Evolutionary conservation across 2,329 filamentous ascomycete species (phyloP).

Genomic region (Hyphodiscus sp.): DNA sequence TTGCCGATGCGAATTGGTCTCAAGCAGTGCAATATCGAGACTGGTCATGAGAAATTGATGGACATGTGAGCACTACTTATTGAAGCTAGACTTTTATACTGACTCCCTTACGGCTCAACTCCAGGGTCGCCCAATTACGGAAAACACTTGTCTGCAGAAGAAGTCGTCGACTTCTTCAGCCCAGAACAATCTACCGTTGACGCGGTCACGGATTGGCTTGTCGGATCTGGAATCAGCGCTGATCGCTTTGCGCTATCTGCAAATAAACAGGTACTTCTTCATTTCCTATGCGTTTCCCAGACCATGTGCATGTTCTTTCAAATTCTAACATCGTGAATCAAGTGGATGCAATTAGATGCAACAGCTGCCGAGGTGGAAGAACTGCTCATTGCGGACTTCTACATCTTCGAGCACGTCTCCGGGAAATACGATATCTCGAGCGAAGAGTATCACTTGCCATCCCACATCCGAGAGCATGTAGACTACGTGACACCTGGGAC

Average conservation of each 20-base stretch:
- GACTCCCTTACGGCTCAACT: slow-evolving; percentile 26
- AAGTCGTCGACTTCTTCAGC: slow-evolving; percentile 32
- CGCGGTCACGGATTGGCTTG: slow-evolving; percentile 30
- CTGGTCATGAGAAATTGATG: slow-evolving; percentile 36
- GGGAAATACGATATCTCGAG: slow-evolving; percentile 30
- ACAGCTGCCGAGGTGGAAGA: slow-evolving; percentile 29
- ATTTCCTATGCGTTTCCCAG: background rate
- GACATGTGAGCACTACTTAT: slow-evolving; percentile 26
- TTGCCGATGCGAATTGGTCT: slow-evolving; percentile 39
- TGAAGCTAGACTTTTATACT: background rate
- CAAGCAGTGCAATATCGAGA: slow-evolving; percentile 36
- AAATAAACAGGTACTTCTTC: slow-evolving; percentile 27
- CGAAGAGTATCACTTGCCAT: slow-evolving; percentile 43
- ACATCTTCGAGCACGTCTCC: slow-evolving; percentile 51
- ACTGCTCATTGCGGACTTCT: slow-evolving; percentile 41
- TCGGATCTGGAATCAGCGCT: slow-evolving; percentile 26
- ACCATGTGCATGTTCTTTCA: no score
- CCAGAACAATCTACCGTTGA: slow-evolving; percentile 27
- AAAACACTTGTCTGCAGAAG: slow-evolving; percentile 27
- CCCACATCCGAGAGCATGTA: slow-evolving; percentile 40
- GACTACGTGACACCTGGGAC: slow-evolving; percentile 52
- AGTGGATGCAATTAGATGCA: slow-evolving; percentile 33
- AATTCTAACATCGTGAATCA: background rate
- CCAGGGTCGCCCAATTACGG: slow-evolving; percentile 33
- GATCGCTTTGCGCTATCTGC: slow-evolving; percentile 29